Evolutionary conservation across 2,329 filamentous ascomycete genomes (phyloP).

Genomic region (Aurifilum marmelostoma): DNA sequence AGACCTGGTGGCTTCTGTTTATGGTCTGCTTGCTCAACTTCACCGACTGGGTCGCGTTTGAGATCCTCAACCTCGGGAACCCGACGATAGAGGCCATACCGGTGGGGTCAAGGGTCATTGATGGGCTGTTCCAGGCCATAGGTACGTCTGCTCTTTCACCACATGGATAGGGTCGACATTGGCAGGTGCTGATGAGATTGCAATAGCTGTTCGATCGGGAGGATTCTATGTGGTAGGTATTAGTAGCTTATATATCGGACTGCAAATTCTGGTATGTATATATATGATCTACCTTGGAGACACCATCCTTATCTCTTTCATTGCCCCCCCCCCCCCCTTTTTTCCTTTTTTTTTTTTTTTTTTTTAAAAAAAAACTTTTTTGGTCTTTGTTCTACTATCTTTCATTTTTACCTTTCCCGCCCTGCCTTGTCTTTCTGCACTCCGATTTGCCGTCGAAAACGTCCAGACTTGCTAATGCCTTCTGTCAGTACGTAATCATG

Average conservation of each 20-base stretch:
- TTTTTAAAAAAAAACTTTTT: too few species aligned
- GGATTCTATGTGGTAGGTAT: conserved; percentile 70
- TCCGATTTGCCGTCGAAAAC: neutral
- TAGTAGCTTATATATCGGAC: conserved; percentile 56
- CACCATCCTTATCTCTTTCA: too few species aligned
- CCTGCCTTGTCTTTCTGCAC: neutral
- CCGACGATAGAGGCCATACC: conserved; percentile 56
- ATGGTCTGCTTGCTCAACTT: conserved; percentile 64
- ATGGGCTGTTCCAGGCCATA: conserved; percentile 67
- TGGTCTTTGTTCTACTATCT: too few species aligned
- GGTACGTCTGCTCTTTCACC: conserved; percentile 44
- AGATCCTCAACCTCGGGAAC: conserved; percentile 67
- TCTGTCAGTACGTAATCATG: conserved; percentile 60
- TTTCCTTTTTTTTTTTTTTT: too few species aligned
- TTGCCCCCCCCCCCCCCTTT: too few species aligned
- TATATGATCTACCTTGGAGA: neutral
- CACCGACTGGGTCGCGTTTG: conserved; percentile 68
- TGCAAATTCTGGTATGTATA: conserved; percentile 51
- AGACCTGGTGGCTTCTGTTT: conserved; percentile 68
- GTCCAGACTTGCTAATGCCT: neutral
- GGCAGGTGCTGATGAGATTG: neutral
- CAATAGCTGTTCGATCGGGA: conserved; percentile 61
- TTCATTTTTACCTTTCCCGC: too few species aligned
- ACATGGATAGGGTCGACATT: neutral
- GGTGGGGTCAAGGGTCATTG: conserved; percentile 57